Percentiles rank a stretch among this genome's conserved stretches.
phyloP scores from a whole-genome alignment of 306 rosid genomes.

The Mucuna pruriens region DNA sequence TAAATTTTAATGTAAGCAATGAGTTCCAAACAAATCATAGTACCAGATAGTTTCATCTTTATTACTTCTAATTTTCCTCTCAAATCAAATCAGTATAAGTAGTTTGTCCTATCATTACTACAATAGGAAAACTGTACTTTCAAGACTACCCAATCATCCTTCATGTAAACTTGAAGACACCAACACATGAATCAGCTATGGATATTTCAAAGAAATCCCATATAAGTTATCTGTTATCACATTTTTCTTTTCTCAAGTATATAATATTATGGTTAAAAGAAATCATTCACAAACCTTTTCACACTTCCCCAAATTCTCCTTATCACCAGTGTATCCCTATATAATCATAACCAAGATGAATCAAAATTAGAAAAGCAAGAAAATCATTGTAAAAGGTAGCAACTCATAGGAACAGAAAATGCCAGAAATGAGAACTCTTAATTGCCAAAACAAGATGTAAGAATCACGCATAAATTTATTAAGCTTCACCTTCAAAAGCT shows the following conservation, averaged over 20 bases:
- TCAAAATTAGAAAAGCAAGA: slow-evolving; percentile 34
- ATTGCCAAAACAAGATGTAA: slow-evolving; percentile 24
- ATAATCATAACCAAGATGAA: slow-evolving; percentile 40
- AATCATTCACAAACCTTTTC: slow-evolving; percentile 74
- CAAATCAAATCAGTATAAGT: neutral
- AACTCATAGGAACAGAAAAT: slow-evolving; percentile 27
- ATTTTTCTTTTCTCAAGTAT: slow-evolving; percentile 14
- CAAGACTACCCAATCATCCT: slow-evolving; percentile 1
- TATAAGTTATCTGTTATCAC: slow-evolving; percentile 21
- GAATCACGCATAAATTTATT: slow-evolving; percentile 16
- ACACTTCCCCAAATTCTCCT: slow-evolving; percentile 84
- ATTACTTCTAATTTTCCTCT: neutral
- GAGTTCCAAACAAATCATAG: neutral
- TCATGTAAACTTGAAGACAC: slow-evolving; percentile 31
- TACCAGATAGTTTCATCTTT: neutral
- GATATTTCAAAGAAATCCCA: slow-evolving; percentile 1
- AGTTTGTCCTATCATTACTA: slow-evolving; percentile 17
- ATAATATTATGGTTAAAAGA: slow-evolving; percentile 31
- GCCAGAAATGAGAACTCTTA: slow-evolving; percentile 21
- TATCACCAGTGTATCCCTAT: slow-evolving; percentile 86
- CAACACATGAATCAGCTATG: neutral
- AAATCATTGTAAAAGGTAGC: slow-evolving; percentile 22
- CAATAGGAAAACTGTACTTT: slow-evolving; percentile 26
- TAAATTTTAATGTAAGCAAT: neutral
- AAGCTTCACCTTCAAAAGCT: slow-evolving; percentile 73